These are phyloP conservation scores for Ligustrum vulgare DNA, from an alignment of 257 asterid genomes.

Conservation along the genomic window DNA sequence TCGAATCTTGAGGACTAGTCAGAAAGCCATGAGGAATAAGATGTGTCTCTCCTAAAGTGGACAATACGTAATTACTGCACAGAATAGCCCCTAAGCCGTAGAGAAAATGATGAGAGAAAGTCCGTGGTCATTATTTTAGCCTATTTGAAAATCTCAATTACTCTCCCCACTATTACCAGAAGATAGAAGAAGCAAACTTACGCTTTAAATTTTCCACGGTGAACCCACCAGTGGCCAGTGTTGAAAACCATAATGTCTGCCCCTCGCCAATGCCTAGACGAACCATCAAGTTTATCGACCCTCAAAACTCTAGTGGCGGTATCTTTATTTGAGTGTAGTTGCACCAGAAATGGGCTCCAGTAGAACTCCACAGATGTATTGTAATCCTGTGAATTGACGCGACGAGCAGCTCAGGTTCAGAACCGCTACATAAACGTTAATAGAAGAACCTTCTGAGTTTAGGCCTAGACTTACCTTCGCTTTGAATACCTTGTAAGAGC, in stretches of 20 bases:
- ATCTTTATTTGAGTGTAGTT: conserved; percentile 10
- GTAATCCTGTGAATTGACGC: conserved; percentile 10
- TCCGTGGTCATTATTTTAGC: too few relatives aligned
- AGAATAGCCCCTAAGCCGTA: too few relatives aligned
- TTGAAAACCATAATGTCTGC: conserved; percentile 28
- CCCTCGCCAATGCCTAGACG: conserved; percentile 20
- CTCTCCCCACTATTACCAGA: neutral
- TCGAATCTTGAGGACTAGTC: too few relatives aligned
- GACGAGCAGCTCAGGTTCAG: neutral
- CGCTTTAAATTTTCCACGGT: conserved; percentile 23
- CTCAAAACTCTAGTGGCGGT: conserved; percentile 15
- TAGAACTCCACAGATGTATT: conserved; percentile 21
- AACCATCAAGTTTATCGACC: neutral
- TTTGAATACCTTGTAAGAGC: conserved; percentile 25
- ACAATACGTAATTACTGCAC: too few relatives aligned
- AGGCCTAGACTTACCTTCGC: conserved; percentile 21
- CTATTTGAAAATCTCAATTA: neutral
- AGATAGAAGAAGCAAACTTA: neutral
- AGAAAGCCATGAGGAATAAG: too few relatives aligned
- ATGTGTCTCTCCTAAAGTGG: too few relatives aligned
- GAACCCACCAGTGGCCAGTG: conserved; percentile 30
- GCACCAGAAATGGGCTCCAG: conserved; percentile 28
- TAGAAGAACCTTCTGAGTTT: neutral
- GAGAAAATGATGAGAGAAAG: too few relatives aligned
- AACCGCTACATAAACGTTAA: neutral